These are phyloP conservation scores for Penicillium sp. DNA, from an alignment of 2,329 filamentous ascomycete genomes.

Conservation along the genomic window DNA sequence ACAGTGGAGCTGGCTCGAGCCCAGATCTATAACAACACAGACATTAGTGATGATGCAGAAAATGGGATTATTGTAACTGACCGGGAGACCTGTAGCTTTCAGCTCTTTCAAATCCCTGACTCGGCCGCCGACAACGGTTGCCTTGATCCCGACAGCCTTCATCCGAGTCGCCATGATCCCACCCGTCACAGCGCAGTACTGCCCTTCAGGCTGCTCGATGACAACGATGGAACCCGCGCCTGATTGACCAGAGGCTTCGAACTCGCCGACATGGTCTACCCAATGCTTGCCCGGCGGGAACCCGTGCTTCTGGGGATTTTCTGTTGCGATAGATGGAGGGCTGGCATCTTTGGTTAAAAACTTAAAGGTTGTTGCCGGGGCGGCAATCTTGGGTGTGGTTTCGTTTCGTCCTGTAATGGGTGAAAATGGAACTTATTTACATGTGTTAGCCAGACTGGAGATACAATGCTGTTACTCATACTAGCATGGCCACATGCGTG, in stretches of 20 bases:
- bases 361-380: slow-evolving; percentile 46
- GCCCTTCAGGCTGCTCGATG: slow-evolving; percentile 64
- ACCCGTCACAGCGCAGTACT: slow-evolving; percentile 72
- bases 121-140: slow-evolving; percentile 67
- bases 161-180: slow-evolving; percentile 75
- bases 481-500: background rate
- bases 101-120: slow-evolving; percentile 67
- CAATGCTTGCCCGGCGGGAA: slow-evolving; percentile 65
- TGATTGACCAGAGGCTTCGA: slow-evolving; percentile 28
- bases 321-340: slow-evolving; percentile 30
- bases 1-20: slow-evolving; percentile 47
- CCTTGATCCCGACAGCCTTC: slow-evolving; percentile 61
- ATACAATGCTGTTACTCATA: background rate
- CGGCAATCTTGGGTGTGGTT: slow-evolving; percentile 39
- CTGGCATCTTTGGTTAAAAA: slow-evolving; percentile 61
- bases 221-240: slow-evolving; percentile 63
- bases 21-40: slow-evolving; percentile 40
- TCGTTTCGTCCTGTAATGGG: slow-evolving; percentile 31
- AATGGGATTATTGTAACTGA: slow-evolving; percentile 31
- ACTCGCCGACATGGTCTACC: slow-evolving; percentile 58
- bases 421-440: slow-evolving; percentile 36
- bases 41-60: slow-evolving; percentile 9
- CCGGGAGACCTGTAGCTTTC: slow-evolving; percentile 56
- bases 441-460: slow-evolving; percentile 5
- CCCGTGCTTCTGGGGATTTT: slow-evolving; percentile 42